These are phyloP conservation scores for Litchi chinensis DNA, from an alignment of 345 rosid species.

Conservation along the genomic window DNA sequence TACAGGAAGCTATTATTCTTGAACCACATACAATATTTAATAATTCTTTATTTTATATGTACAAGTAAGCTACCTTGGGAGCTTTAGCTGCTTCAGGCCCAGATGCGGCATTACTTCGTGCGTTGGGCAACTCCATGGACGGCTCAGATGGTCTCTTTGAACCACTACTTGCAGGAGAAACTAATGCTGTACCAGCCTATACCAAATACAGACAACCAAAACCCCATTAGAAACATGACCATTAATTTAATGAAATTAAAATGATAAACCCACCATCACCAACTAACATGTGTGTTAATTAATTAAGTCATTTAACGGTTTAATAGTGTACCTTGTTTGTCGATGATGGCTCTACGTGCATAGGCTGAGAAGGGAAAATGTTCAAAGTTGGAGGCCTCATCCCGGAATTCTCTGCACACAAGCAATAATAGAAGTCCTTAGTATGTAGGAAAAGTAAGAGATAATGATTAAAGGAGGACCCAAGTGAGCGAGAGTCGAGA, in stretches of 20 bases:
- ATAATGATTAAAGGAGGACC: slow-evolving; percentile 16
- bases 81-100: slow-evolving; percentile 46
- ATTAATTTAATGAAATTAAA: background rate
- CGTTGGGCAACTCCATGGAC: slow-evolving; percentile 57
- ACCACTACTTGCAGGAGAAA: slow-evolving; percentile 48
- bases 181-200: slow-evolving; percentile 34
- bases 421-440: slow-evolving; percentile 10
- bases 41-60: background rate
- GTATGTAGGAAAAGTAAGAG: background rate
- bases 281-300: background rate
- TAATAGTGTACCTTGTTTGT: slow-evolving; percentile 30
- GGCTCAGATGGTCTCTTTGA: slow-evolving; percentile 57
- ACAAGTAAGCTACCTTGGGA: slow-evolving; percentile 45
- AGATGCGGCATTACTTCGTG: slow-evolving; percentile 39
- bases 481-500: slow-evolving; percentile 14
- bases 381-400: slow-evolving; percentile 96
- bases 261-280: background rate
- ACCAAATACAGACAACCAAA: slow-evolving; percentile 3
- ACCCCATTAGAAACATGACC: background rate
- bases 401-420: slow-evolving; percentile 59
- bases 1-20: slow-evolving; percentile 8
- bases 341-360: slow-evolving; percentile 74
- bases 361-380: slow-evolving; percentile 98
- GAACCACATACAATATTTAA: background rate
- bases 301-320: background rate